Base-by-base conservation (phyloP, 306 rosid genomes). In the Trifolium pratense region DNA sequence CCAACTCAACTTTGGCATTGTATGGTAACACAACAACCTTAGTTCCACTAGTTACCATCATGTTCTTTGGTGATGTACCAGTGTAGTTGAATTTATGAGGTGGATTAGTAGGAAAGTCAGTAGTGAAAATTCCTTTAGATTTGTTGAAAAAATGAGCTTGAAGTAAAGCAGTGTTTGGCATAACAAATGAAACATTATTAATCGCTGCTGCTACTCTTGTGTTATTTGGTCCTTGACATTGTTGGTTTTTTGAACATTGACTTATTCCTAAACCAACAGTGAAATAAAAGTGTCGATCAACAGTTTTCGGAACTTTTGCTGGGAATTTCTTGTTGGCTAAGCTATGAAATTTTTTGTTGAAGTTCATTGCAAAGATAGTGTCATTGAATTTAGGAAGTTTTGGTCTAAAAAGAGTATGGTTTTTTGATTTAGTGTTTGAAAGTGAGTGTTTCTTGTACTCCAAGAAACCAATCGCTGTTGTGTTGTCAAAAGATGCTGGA, bases 61-160 rank as follows among this genome's bases (percentile, higher is more conserved):
- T 81, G 64, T 88, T 90, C 16, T 6, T 87, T 1, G 91, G 92
- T 21, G 96, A 87, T 52, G 80, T 79, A 17, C 96, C 96, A 17
- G 91, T 86, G 67, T 90, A 90, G 60, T 90, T 90, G 65, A 86
- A 90, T 60, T 88, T 90, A 73, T 81, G 3, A 1, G 84, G 79
- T 21, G 96, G 96, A 74, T 88, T 90, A 20, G 81, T 13, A 4
- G 92, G 92, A 32, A 90, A 90, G 83, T 90, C 87, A 1, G 82
- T 82, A 3, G 91, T 88, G 81, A 80, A 88, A 0, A 88, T 80
- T 0, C 91, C 93, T 29, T 78, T 84, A 1, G 93, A 79, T 66
- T 73, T 43, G 75, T 84, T 83, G 49, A 88, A 88, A 78, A 86
- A 90, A n/a, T 90, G 93, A 5, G 92, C 84, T 83, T 88, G 96